These are phyloP conservation scores for Chaetomium olivaceum DNA, from an alignment of 2,329 filamentous ascomycete species.

Conservation along the genomic window DNA sequence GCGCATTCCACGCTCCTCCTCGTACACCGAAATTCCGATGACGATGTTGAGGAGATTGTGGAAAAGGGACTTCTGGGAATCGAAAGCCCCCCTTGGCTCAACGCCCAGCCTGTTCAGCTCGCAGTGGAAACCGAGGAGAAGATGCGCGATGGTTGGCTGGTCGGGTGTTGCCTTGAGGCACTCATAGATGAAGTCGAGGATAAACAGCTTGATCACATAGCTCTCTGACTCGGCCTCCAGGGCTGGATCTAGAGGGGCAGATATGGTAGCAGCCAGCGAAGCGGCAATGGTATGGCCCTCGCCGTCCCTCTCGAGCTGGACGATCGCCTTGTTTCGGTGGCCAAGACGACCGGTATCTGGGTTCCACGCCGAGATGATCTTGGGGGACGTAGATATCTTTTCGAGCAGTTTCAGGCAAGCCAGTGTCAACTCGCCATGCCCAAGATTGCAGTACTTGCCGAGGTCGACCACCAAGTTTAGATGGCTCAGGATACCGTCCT, in stretches of 20 bases:
- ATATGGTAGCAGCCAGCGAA: conserved; percentile 69
- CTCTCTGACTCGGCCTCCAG: conserved; percentile 67
- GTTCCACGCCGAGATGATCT: conserved; percentile 70
- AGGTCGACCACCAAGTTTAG: conserved; percentile 77
- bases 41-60: conserved; percentile 76
- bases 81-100: conserved; percentile 68
- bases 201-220: conserved; percentile 79
- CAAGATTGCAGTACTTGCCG: conserved; percentile 82
- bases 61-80: conserved; percentile 73
- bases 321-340: conserved; percentile 80
- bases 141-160: conserved; percentile 83
- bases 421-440: conserved; percentile 77
- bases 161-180: conserved; percentile 74
- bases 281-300: conserved; percentile 78
- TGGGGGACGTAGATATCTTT: conserved; percentile 80
- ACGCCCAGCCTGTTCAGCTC: conserved; percentile 69
- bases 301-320: conserved; percentile 79
- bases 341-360: conserved; percentile 61
- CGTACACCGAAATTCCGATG: conserved; percentile 65
- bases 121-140: conserved; percentile 85
- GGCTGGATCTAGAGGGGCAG: conserved; percentile 69
- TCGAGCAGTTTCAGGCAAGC: conserved; percentile 80
- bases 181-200: conserved; percentile 81
- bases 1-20: conserved; percentile 59
- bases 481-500: conserved; percentile 84